Conservation (phyloP, 805 yeast genomes). For the Kluyveromyces aestuarii region DNA sequence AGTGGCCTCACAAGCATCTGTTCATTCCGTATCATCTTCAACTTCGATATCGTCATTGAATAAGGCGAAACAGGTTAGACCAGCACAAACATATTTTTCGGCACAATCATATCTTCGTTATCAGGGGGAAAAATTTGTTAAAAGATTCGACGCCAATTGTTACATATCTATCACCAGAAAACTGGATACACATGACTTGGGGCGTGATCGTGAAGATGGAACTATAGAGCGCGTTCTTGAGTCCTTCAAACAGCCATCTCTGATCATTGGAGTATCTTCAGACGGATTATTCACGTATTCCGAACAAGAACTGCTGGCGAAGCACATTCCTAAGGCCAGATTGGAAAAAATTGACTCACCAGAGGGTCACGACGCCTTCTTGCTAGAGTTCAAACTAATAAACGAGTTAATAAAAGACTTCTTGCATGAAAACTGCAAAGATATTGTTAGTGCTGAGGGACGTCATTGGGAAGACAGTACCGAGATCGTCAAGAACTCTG, state of each 20-base stretch:
- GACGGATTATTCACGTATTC: constrained; percentile 90
- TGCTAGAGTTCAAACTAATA: constrained; percentile 79
- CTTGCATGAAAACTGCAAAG: constrained; percentile 47
- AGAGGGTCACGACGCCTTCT: constrained; percentile 96
- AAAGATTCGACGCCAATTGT: constrained; percentile 92
- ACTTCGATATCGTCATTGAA: constrained; percentile 16
- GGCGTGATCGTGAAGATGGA: constrained; percentile 54
- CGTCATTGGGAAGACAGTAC: constrained; percentile 37
- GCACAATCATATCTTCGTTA: constrained; percentile 93
- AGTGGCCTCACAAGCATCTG: constrained; percentile 19
- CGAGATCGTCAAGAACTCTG: constrained; percentile 43
- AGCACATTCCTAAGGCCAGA: constrained; percentile 56
- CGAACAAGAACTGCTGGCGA: constrained; percentile 81
- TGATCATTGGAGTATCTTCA: constrained; percentile 81
- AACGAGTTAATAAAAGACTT: constrained; percentile 64
- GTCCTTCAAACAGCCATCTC: constrained; percentile 60
- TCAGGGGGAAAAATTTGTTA: constrained; percentile 85
- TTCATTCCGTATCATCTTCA: constrained; percentile 25
- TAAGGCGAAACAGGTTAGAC: constrained; percentile 20
- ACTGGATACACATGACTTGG: constrained; percentile 89
- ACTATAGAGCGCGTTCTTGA: constrained; percentile 40
- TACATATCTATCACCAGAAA: constrained; percentile 90
- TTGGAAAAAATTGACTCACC: constrained; percentile 75
- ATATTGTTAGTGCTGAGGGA: constrained; percentile 39
- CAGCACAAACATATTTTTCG: constrained; percentile 60